phyloP scores from a whole-genome alignment of 2,329 filamentous ascomycete species.

The Stromatinia cepivora region DNA sequence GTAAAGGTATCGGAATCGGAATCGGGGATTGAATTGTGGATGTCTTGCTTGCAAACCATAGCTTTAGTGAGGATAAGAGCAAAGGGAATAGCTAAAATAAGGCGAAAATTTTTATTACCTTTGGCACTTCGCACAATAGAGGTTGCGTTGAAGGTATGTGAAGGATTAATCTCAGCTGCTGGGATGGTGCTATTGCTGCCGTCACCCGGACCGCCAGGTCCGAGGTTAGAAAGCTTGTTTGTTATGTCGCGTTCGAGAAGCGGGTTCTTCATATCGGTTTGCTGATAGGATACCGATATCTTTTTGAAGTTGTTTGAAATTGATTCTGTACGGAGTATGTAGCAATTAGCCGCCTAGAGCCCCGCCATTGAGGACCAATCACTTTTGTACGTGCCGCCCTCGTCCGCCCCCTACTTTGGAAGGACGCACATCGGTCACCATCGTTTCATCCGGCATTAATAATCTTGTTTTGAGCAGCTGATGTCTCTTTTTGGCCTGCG shows the following conservation, averaged over 20 bases:
- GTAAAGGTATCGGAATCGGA: conserved; percentile 3
- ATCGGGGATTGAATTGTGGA: neutral
- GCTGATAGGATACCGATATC: neutral
- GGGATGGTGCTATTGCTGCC: neutral
- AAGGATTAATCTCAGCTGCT: neutral
- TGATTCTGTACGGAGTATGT: neutral
- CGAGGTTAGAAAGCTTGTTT: neutral
- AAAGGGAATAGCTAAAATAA: neutral
- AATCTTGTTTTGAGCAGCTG: no score
- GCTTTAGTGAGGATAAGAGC: neutral
- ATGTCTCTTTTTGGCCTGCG: no score
- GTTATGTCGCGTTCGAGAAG: neutral
- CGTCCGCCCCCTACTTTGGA: neutral
- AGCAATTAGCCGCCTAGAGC: neutral
- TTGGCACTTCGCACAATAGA: neutral
- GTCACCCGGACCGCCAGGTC: neutral
- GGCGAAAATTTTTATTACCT: neutral
- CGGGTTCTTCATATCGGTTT: neutral
- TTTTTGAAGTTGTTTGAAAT: neutral
- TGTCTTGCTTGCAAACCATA: neutral
- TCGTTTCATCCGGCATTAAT: no score
- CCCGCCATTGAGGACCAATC: conserved; percentile 6
- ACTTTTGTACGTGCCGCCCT: neutral
- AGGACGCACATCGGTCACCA: neutral
- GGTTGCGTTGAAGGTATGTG: neutral